phyloP scores from a whole-genome alignment of 768 basidiomycete species.

The Mycena leptocephala region DNA sequence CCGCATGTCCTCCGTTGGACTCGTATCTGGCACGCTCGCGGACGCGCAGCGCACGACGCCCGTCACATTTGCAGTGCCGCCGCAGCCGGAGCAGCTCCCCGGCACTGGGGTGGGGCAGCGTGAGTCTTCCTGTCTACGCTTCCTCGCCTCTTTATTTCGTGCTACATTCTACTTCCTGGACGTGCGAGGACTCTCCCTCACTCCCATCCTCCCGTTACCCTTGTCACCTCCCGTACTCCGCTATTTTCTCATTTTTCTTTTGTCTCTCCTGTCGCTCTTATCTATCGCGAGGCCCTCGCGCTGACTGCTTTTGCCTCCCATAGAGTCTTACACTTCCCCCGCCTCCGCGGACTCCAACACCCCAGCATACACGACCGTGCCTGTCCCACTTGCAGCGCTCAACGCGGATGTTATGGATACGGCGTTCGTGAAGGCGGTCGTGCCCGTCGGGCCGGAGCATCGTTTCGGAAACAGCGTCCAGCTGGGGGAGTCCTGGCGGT shows the following conservation, averaged over 20 bases:
- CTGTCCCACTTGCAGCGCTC: slow-evolving; percentile 40
- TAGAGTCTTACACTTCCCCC: neutral
- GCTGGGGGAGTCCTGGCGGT: slow-evolving; percentile 84
- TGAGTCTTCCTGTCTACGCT: too few relatives aligned
- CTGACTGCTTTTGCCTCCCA: too few relatives aligned
- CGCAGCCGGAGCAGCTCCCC: slow-evolving; percentile 36
- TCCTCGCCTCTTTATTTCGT: too few relatives aligned
- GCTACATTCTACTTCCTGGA: neutral
- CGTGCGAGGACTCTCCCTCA: too few relatives aligned
- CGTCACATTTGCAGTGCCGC: slow-evolving; percentile 29
- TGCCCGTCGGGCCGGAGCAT: too few relatives aligned
- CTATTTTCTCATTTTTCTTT: slow-evolving; percentile 48
- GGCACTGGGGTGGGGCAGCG: neutral
- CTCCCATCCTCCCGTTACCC: slow-evolving; percentile 41
- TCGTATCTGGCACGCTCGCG: neutral
- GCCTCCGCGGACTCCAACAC: neutral
- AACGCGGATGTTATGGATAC: slow-evolving; percentile 76
- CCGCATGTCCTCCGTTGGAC: slow-evolving; percentile 76
- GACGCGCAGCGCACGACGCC: slow-evolving; percentile 27
- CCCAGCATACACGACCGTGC: slow-evolving; percentile 71
- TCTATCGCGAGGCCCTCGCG: too few relatives aligned
- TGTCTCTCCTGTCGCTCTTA: slow-evolving; percentile 65
- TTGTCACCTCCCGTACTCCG: slow-evolving; percentile 67
- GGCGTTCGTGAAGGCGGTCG: slow-evolving; percentile 49
- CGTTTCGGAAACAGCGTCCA: too few relatives aligned